These are phyloP conservation scores for Pythium oligandrum DNA, from an alignment of 352 stramenopile genomes.

Conservation along the genomic window DNA sequence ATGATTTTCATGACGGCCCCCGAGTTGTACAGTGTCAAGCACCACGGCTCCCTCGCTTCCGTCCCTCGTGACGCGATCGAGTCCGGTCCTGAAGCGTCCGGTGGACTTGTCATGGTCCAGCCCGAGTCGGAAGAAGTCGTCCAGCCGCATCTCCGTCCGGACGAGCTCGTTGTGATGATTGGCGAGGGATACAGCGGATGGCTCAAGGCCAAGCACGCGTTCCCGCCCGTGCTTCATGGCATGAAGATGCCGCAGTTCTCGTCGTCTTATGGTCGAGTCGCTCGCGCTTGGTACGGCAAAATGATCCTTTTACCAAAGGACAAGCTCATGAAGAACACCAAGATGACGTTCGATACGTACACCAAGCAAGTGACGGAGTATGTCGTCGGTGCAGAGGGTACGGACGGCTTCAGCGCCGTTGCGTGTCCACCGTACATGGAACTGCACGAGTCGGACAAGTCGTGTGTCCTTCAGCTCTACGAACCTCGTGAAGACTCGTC, in stretches of 20 bases:
- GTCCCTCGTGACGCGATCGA: slow-evolving; percentile 7
- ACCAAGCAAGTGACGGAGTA: slow-evolving; percentile 11
- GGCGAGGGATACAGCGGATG: slow-evolving; percentile 20
- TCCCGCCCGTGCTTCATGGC: slow-evolving; percentile 21
- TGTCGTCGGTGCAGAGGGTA: slow-evolving; percentile 8
- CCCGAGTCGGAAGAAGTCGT: slow-evolving; percentile 11
- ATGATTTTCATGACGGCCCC: slow-evolving; percentile 25
- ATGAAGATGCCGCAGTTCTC: slow-evolving; percentile 24
- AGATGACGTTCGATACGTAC: slow-evolving; percentile 22
- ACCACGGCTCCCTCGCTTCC: not conserved
- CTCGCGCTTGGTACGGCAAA: slow-evolving; percentile 14
- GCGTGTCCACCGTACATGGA: slow-evolving; percentile 15
- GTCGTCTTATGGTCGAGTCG: slow-evolving; percentile 1
- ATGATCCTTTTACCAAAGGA: slow-evolving; percentile 21
- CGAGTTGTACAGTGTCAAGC: slow-evolving; percentile 15
- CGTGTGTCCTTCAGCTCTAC: slow-evolving; percentile 15
- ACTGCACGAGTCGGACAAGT: slow-evolving; percentile 17
- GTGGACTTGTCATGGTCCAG: slow-evolving; percentile 17
- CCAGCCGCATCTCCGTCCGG: slow-evolving; percentile 14
- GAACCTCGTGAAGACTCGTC: slow-evolving; percentile 6
- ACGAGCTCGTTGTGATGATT: slow-evolving; percentile 27
- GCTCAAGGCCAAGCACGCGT: slow-evolving; percentile 14
- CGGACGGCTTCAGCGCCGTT: slow-evolving; percentile 10
- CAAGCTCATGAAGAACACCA: slow-evolving; percentile 11
- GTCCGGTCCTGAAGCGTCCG: slow-evolving; percentile 10